Base-by-base conservation (phyloP, 2,329 filamentous ascomycete genomes). In the Esteya vermicola region DNA sequence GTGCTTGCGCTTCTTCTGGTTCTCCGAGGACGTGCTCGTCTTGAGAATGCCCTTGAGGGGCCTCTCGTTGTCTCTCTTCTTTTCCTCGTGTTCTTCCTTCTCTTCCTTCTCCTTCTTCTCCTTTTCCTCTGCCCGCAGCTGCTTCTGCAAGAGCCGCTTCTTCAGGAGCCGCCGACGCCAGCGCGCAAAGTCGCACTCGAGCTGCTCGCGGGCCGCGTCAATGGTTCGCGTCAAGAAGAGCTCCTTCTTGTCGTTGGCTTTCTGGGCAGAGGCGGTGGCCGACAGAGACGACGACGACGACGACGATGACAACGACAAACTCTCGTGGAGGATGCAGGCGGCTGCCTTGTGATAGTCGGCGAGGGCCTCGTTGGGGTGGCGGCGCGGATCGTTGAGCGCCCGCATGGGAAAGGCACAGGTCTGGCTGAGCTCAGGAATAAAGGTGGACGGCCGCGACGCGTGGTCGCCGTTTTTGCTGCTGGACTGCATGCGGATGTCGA, bases 401-500 rank as follows among this genome's bases (percentile, higher is more conserved):
- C 55, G 39, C 10, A 45, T 47, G 8, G 48, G 47, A 33, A 53
- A 51, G 13, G 49, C 46, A 34, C 48, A 49, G 33, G 51, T 41
- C 23, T 31, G 23, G 18, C 51, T 36, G 22, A 55, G 48, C 16
- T 46, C 47, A 4, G 43, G 43, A 38, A 54, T 50, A 40, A 52
- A 58, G 23, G 16, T 25, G 4, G 7, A 6, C 7, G 9, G 12
- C 6, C n/a, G 22, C 9, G 13, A 6, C 9, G 21, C 12, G 19
- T 10, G 19, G n/a, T n/a, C n/a, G n/a, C n/a, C n/a, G n/a, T n/a
- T n/a, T n/a, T n/a, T n/a, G n/a, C n/a, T n/a, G n/a, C n/a, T n/a
- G n/a, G n/a, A n/a, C 25, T 13, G 8, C 9, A 14, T 4, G 22
- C 13, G 18, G 4, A 27, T 7, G 14, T 27, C 28, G 9, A n/a